Conservation (phyloP, 176 grass and related monocot species). For the Bromus sterilis region DNA sequence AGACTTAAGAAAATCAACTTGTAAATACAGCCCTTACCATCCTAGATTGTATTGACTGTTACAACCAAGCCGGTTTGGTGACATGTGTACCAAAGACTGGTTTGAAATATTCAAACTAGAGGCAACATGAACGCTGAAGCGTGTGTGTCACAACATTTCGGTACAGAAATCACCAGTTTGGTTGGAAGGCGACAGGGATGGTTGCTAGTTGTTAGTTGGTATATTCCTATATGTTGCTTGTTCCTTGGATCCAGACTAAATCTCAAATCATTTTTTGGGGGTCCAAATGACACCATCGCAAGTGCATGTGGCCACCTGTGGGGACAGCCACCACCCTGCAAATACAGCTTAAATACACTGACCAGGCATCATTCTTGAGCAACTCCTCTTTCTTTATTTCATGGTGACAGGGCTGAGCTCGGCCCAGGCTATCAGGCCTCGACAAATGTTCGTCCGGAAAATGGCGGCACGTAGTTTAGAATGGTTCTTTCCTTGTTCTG, state of each 20-base stretch:
- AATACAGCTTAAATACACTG: background rate
- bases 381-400: constrained; percentile 25
- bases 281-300: constrained; percentile 57
- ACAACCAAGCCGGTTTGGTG: background rate
- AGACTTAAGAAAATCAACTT: too few species aligned
- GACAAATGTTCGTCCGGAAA: constrained; percentile 18
- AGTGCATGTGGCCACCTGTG: constrained; percentile 31
- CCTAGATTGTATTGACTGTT: background rate
- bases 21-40: background rate
- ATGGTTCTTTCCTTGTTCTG: background rate
- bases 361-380: background rate
- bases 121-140: background rate
- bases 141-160: constrained; percentile 25
- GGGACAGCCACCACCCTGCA: constrained; percentile 11
- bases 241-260: constrained; percentile 39
- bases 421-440: background rate
- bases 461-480: background rate
- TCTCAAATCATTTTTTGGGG: constrained; percentile 34
- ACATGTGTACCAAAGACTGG: background rate
- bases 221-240: constrained; percentile 21
- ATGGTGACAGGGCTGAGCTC: constrained; percentile 17
- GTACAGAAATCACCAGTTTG: constrained; percentile 27
- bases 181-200: constrained; percentile 50
- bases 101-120: constrained; percentile 15
- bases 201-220: constrained; percentile 35